These are phyloP conservation scores for Cryomyces minteri DNA, from an alignment of 495 filamentous ascomycete species.

Conservation along the genomic window DNA sequence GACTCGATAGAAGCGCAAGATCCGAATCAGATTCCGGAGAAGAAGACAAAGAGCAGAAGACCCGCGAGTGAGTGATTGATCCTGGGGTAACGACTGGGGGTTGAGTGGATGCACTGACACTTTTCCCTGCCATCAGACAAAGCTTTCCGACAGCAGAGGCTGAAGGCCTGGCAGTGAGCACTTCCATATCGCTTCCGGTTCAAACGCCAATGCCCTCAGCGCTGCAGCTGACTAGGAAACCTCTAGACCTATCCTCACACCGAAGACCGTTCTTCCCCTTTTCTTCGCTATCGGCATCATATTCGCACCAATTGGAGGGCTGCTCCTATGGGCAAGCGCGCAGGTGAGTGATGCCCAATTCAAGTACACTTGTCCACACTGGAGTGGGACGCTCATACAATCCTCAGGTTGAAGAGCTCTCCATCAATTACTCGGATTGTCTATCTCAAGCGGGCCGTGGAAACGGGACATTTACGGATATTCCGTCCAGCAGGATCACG, in stretches of 20 bases:
- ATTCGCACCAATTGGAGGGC: conserved; percentile 73
- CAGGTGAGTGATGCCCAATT: conserved; percentile 25
- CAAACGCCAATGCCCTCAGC: background rate
- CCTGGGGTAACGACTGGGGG: background rate
- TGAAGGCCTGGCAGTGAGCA: conserved; percentile 88
- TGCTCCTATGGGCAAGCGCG: conserved; percentile 66
- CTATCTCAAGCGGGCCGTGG: conserved; percentile 25
- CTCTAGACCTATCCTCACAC: conserved; percentile 73
- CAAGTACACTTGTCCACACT: no score
- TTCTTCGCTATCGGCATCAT: conserved; percentile 77
- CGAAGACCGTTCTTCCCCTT: conserved; percentile 77
- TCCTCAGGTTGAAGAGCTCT: conserved; percentile 67
- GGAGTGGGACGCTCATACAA: no score
- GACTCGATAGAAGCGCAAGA: conserved; percentile 28
- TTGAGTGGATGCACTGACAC: conserved; percentile 1
- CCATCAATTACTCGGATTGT: conserved; percentile 81
- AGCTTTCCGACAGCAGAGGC: conserved; percentile 75
- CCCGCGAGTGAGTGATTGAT: conserved; percentile 49
- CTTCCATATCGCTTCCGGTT: background rate
- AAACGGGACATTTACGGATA: conserved; percentile 5
- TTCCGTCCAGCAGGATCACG: conserved; percentile 37
- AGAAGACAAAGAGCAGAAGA: conserved; percentile 72
- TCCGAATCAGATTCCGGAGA: conserved; percentile 28
- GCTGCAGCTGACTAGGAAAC: conserved; percentile 3
- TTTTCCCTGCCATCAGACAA: conserved; percentile 38